Base-by-base conservation (phyloP, 2,329 filamentous ascomycete species). In the Fusarium nisikadoi region DNA sequence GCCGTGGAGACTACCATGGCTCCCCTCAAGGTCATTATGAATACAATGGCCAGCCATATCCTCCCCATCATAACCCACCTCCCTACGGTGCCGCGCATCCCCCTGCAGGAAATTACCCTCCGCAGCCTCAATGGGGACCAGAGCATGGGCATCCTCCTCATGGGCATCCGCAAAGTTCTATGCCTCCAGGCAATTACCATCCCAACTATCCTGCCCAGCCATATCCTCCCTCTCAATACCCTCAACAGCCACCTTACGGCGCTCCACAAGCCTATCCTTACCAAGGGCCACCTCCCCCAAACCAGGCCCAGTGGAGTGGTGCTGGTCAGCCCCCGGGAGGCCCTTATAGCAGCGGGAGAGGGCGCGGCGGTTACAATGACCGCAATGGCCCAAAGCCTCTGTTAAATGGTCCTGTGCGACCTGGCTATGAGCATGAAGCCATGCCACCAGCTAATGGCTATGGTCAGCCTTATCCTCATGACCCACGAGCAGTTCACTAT, bases 201-300 rank as follows among this genome's bases (percentile, higher is more conserved):
- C 87, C 87, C 38, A 89, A 87, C 78, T 90, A 89, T 76, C 84
- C 87, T 42, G 85, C 86, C 43, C 89, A 90, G 73, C 79, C 83
- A 13, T 90, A 89, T 65, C 79, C 80, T 36, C 77, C 80, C 47
- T 62, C 82, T 29, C 82, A 84, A 58, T 83, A 84, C 65, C 75
- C 81, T 17, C 86, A 86, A 67, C 84, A 84, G 57, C 81, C 84
- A 41, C 79, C 83, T 19, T 87, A 87, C 68, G 80, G 79, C 17
- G 78, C 82, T 46, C 80, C 82, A 33, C 82, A 82, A 58, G 79
- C 79, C 39, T 84, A 84, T 41, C 79, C 80, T 8, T 84, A 84
- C 69, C 80, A 80, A 54, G 76, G 76, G 14, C 80, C 80, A 43
- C 78, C 81, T 46, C 79, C 80, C 43, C 79, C 79, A 49, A 80